These are phyloP conservation scores for Aquilaria agallochum DNA, from an alignment of 441 rosid species.

Conservation along the genomic window DNA sequence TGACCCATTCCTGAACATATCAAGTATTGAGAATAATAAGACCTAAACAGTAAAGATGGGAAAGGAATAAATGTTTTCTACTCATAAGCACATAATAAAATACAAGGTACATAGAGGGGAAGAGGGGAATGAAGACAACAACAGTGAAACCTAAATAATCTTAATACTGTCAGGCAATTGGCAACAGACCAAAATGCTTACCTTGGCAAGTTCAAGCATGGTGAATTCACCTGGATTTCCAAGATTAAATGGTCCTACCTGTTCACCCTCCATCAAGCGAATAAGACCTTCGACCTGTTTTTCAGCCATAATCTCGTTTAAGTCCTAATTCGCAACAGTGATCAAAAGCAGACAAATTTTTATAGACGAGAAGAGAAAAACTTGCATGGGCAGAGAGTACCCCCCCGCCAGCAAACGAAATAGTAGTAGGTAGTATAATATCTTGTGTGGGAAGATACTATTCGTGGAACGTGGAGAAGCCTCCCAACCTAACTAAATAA, in stretches of 20 bases:
- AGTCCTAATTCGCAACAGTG: not conserved
- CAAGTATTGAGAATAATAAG: no score
- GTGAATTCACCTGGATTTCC: conserved; percentile 99
- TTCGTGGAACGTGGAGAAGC: no score
- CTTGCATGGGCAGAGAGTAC: not conserved
- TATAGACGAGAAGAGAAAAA: conserved; percentile 1
- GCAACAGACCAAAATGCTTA: conserved; percentile 10
- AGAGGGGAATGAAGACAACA: not conserved
- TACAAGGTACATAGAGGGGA: not conserved
- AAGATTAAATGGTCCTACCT: conserved; percentile 85
- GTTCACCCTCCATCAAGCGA: conserved; percentile 93
- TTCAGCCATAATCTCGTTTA: not conserved
- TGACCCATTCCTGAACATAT: no score
- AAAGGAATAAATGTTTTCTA: no score
- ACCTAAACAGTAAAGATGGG: no score
- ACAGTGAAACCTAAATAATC: not conserved
- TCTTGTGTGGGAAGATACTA: not conserved
- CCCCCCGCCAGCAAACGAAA: not conserved
- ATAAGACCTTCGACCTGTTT: conserved; percentile 81
- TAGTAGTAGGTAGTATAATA: conserved; percentile 4
- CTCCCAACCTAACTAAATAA: not conserved
- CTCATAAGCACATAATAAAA: not conserved
- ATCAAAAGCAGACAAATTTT: not conserved
- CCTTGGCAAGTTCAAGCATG: conserved; percentile 87
- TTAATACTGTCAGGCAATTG: no score